Evolutionary conservation across 2,329 filamentous ascomycete genomes (phyloP), one percentile per base, ranked within the genome.

Genomic region (Orbilia quercus): DNA sequence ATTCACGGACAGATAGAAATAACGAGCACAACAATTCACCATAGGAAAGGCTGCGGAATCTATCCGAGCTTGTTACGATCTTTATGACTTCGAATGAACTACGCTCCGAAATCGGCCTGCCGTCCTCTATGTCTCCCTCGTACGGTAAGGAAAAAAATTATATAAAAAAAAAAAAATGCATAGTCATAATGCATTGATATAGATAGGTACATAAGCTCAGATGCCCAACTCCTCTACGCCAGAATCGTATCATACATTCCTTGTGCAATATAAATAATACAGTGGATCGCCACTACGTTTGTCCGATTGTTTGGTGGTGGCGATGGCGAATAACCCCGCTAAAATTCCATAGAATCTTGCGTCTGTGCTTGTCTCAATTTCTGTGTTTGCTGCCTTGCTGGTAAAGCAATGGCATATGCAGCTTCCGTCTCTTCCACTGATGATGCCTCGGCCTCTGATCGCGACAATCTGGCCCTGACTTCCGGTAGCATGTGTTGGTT

Each of bases 401-500:
- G 60, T 36, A 73, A 48, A 40, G 69, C 42, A 18, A 73, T 59
- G 14, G 69, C 45, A 18, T 66, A 50, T 25, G 60, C 60, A n/a
- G 48, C 47, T 54, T 73, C 69, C 12, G 57, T 47, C 34, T 66
- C 69, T 31, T 60, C 48, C 9, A 23, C 28, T 14, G 57, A 54
- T 22, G 42, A 25, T 7, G 23, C 16, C n/a, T 55, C 55, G 22
- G 16, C 12, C 18, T 55, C 58, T 5, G 25, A 23, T 48, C 60
- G 69, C 18, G 63, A 59, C 28, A 74, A 36, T 45, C 28, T 63
- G 25, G 70, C 70, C 18, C 70, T 66, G 23, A 74, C 75, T 5
- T 75, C 69, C 77, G 91, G 92, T 78, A 99, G 87, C 81, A 99
- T 85, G 83, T 99, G 95, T 84, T 92, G 89, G 82, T 96, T 94